Conservation (phyloP, 73 alveolate species). For the Paramecium bursaria region DNA sequence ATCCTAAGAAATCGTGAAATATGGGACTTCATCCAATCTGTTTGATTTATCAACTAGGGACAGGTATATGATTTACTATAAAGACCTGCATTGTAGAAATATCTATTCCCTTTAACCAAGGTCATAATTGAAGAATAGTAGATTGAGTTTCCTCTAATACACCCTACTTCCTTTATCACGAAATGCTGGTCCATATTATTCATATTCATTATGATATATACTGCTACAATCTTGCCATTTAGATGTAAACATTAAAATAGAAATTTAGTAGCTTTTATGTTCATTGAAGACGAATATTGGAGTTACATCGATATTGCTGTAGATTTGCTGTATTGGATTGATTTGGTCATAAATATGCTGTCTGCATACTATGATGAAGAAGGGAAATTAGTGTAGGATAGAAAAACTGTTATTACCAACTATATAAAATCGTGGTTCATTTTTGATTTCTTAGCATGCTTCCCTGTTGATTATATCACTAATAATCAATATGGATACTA, state of each 20-base stretch:
- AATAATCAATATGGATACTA: background rate
- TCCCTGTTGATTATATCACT: constrained; percentile 77
- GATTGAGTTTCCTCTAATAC: constrained; percentile 49
- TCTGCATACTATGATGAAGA: constrained; percentile 86
- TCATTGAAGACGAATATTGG: constrained; percentile 59
- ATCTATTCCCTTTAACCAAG: constrained; percentile 40
- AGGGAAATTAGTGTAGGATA: constrained; percentile 72
- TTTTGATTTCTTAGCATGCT: constrained; percentile 81
- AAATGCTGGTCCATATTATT: constrained; percentile 72
- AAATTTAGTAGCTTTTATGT: constrained; percentile 68
- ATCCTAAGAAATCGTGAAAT: constrained; percentile 53
- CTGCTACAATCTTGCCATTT: constrained; percentile 76
- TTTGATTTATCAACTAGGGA: constrained; percentile 60
- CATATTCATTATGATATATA: constrained; percentile 68
- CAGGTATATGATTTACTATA: background rate
- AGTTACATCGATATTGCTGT: constrained; percentile 47
- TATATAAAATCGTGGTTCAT: constrained; percentile 83
- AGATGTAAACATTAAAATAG: constrained; percentile 1
- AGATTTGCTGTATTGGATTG: constrained; percentile 79
- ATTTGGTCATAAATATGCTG: constrained; percentile 76
- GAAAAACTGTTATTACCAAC: constrained; percentile 59
- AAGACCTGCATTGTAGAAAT: constrained; percentile 57
- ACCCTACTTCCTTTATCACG: constrained; percentile 73
- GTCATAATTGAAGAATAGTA: background rate
- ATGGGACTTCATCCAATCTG: constrained; percentile 68